Percentiles rank a stretch among this genome's conserved stretches.
phyloP scores from a whole-genome alignment of 257 asterid genomes.

The Capsicum rhomboideum region DNA sequence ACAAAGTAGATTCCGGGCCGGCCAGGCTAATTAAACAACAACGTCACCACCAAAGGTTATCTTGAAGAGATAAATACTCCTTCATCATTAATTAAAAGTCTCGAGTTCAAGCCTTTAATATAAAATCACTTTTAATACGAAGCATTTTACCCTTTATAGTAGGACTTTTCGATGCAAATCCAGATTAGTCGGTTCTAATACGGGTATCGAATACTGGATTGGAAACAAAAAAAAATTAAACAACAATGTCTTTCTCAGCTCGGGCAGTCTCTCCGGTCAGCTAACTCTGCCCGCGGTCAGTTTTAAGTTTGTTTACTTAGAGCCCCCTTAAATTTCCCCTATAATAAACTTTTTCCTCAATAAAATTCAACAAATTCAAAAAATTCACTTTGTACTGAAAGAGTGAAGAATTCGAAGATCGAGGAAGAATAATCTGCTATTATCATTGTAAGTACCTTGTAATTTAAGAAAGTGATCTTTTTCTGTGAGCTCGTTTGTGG shows the following conservation, averaged over 20 bases:
- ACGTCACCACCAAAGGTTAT: not conserved
- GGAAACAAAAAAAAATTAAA: not conserved
- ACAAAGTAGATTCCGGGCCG: constrained; percentile 9
- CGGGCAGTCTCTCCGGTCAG: not conserved
- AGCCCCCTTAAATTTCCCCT: not conserved
- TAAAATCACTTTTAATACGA: too few relatives aligned
- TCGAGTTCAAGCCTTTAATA: too few relatives aligned
- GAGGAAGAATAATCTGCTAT: not conserved
- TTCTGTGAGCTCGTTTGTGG: not conserved
- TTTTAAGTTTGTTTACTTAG: not conserved
- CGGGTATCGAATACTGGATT: too few relatives aligned
- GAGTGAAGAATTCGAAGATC: not conserved
- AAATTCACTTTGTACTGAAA: not conserved
- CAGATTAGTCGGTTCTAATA: too few relatives aligned
- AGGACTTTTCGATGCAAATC: too few relatives aligned
- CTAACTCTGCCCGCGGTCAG: not conserved
- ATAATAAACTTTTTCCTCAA: not conserved
- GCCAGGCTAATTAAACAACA: constrained; percentile 1
- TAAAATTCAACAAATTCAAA: not conserved
- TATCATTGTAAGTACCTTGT: not conserved
- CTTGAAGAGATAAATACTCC: too few relatives aligned
- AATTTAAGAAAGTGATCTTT: not conserved
- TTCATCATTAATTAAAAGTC: too few relatives aligned
- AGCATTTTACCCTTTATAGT: too few relatives aligned
- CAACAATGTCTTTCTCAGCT: not conserved